phyloP scores from a whole-genome alignment of 371 early-diverging fungal genomes.

The Lichtheimia ornata region DNA sequence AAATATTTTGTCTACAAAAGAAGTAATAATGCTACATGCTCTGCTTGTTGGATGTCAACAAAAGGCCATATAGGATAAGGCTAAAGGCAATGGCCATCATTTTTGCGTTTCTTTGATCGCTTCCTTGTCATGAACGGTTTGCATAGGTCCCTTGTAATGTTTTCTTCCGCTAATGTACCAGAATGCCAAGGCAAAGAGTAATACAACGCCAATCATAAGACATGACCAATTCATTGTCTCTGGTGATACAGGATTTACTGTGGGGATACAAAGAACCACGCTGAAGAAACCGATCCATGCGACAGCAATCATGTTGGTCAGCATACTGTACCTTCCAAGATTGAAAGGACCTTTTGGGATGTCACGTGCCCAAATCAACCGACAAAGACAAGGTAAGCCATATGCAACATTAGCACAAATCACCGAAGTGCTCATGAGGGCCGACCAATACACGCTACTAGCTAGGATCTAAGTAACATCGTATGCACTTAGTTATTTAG shows the following conservation, averaged over 20 bases:
- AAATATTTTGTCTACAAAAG: too few relatives aligned
- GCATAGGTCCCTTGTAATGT: constrained; percentile 34
- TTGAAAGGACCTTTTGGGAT: constrained; percentile 21
- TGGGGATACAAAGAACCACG: constrained; percentile 27
- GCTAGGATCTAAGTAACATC: constrained; percentile 17
- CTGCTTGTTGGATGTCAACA: too few relatives aligned
- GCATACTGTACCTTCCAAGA: constrained; percentile 25
- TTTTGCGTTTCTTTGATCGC: too few relatives aligned
- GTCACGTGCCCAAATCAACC: constrained; percentile 22
- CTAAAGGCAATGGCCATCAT: too few relatives aligned
- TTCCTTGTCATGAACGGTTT: constrained; percentile 1
- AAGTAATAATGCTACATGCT: too few relatives aligned
- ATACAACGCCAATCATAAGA: constrained; percentile 23
- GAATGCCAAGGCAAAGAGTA: constrained; percentile 18
- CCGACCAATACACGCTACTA: constrained; percentile 26
- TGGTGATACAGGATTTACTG: constrained; percentile 15
- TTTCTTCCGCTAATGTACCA: constrained; percentile 23
- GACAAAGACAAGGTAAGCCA: constrained; percentile 28
- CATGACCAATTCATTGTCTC: constrained; percentile 27
- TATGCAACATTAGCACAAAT: constrained; percentile 27
- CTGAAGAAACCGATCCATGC: constrained; percentile 28
- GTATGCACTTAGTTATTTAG: too few relatives aligned
- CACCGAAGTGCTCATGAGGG: constrained; percentile 24
- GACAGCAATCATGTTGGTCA: constrained; percentile 22
- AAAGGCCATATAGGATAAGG: too few relatives aligned